Conservation (phyloP, 805 yeast species). For the Starmerella khaoyaiensis region DNA sequence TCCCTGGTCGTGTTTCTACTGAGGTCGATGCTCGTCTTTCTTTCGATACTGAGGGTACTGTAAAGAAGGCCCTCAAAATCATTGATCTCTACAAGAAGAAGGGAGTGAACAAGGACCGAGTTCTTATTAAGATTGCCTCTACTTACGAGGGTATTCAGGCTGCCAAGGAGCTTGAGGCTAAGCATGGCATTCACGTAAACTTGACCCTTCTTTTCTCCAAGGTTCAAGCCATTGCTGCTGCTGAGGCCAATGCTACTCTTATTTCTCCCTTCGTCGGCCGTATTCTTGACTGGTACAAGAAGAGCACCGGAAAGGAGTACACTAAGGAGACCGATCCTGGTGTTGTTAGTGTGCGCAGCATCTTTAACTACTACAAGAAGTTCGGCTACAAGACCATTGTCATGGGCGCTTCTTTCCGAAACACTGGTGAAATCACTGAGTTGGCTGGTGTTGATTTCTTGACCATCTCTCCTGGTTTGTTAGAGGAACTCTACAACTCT, state of each 20-base stretch:
- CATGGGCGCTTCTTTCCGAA: conserved; percentile 99
- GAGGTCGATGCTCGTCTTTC: conserved; percentile 98
- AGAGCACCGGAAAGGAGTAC: conserved; percentile 79
- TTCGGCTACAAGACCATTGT: conserved; percentile 92
- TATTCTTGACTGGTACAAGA: conserved; percentile 97
- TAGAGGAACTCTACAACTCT: conserved; percentile 77
- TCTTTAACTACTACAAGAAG: conserved; percentile 97
- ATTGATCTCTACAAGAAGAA: conserved; percentile 71
- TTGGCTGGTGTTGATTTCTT: conserved; percentile 94
- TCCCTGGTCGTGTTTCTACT: conserved; percentile 98
- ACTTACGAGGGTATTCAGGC: conserved; percentile 99
- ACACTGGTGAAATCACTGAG: conserved; percentile 86
- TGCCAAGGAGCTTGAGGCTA: conserved; percentile 83
- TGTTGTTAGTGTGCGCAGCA: conserved; percentile 74
- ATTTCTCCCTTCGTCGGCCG: conserved; percentile 99
- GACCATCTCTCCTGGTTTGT: conserved; percentile 85
- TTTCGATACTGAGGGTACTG: conserved; percentile 85
- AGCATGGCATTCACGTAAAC: conserved; percentile 87
- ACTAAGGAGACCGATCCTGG: conserved; percentile 83
- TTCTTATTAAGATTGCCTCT: conserved; percentile 91
- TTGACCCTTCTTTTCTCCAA: conserved; percentile 89
- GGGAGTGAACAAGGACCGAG: conserved; percentile 81
- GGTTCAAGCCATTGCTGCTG: conserved; percentile 97
- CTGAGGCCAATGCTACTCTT: conserved; percentile 91
- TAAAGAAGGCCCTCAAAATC: conserved; percentile 84